Conservation (phyloP, 2,329 filamentous ascomycete species). For the Fusarium mexicanum region DNA sequence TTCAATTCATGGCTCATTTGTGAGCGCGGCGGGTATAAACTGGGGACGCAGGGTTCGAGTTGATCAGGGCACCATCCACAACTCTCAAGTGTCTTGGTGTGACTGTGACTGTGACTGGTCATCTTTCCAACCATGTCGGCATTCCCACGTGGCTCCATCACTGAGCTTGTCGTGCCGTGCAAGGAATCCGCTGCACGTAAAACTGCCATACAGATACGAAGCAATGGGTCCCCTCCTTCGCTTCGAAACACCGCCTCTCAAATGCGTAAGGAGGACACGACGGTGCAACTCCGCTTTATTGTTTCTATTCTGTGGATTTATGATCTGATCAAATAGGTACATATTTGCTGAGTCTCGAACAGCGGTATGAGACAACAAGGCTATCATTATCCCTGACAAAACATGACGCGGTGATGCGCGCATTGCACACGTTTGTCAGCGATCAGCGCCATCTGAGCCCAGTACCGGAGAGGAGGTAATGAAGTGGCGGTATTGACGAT, state of each 20-base stretch:
- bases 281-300: neutral
- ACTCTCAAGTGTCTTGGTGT: neutral
- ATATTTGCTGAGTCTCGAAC: neutral
- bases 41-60: neutral
- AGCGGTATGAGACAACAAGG: neutral
- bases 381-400: neutral
- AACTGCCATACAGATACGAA: constrained; percentile 20
- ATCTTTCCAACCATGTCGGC: constrained; percentile 32
- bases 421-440: neutral
- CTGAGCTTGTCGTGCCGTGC: constrained; percentile 24
- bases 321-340: constrained; percentile 14
- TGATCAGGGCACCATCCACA: neutral
- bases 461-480: neutral
- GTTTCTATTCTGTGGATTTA: constrained; percentile 1
- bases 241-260: constrained; percentile 6
- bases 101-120: constrained; percentile 34
- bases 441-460: constrained; percentile 4
- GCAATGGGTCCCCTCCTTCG: neutral
- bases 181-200: constrained; percentile 33
- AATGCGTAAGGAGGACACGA: neutral
- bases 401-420: neutral
- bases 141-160: constrained; percentile 42
- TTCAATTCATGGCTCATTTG: constrained; percentile 17
- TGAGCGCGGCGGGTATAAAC: constrained; percentile 1
- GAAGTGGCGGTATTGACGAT: constrained; percentile 11